Conservation (phyloP, 1,139 yeast species). For the Nakaseomyces uthaithaninus region DNA sequence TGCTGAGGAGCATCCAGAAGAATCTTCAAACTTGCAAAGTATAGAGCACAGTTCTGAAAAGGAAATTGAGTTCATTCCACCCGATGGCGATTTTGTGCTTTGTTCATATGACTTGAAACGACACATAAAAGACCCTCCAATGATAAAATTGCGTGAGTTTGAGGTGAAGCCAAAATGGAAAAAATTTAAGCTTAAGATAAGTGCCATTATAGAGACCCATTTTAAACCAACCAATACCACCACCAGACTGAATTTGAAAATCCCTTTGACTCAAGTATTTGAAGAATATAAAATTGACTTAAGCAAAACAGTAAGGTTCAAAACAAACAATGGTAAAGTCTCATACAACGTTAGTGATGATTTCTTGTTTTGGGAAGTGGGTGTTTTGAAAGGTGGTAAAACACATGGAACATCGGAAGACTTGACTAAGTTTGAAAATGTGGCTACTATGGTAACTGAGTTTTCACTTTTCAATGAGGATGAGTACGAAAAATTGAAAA, state of each 20-base stretch:
- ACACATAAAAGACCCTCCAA: conserved; percentile 36
- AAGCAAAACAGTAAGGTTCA: conserved; percentile 49
- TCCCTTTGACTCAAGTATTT: conserved; percentile 42
- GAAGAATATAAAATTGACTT: conserved; percentile 39
- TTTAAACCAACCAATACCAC: conserved; percentile 60
- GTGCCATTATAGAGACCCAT: conserved; percentile 42
- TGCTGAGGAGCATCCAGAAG: conserved; percentile 5
- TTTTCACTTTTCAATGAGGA: conserved; percentile 49
- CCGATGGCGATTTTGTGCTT: conserved; percentile 66
- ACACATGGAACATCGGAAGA: conserved; percentile 33
- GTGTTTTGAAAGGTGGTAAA: conserved; percentile 39
- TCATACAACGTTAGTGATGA: conserved; percentile 58
- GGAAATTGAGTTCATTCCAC: conserved; percentile 63
- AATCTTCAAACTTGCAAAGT: not conserved
- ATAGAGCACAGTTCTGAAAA: conserved; percentile 34
- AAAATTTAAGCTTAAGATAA: conserved; percentile 23
- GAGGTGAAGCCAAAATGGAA: conserved; percentile 25
- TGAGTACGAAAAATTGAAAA: conserved; percentile 43
- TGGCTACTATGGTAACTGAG: conserved; percentile 54
- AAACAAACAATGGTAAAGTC: conserved; percentile 58
- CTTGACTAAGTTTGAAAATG: conserved; percentile 26
- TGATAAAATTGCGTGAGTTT: conserved; percentile 25
- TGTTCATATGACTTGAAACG: conserved; percentile 40
- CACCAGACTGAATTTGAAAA: conserved; percentile 46
- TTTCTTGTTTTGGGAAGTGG: conserved; percentile 54